Percentiles rank a stretch among this genome's conserved stretches.
phyloP scores from a whole-genome alignment of 805 yeast genomes.

The Pichia membranifaciens region DNA sequence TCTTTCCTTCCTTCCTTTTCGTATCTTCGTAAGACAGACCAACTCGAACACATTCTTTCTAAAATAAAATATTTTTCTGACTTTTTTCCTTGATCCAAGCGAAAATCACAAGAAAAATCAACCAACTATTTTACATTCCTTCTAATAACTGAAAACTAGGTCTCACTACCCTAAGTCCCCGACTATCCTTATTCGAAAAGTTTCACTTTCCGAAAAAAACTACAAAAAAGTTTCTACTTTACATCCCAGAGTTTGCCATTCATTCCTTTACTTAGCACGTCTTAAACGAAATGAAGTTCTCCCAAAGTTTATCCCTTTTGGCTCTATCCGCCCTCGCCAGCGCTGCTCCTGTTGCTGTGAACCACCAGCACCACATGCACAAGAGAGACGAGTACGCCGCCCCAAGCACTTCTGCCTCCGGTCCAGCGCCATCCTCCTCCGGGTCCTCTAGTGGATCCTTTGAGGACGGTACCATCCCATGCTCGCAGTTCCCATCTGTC shows the following conservation, averaged over 20 bases:
- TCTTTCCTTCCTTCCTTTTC: not conserved
- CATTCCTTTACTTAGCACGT: not conserved
- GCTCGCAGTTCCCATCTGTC: conserved; percentile 59
- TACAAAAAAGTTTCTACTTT: too few relatives aligned
- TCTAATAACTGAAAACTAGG: too few relatives aligned
- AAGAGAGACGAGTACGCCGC: conserved; percentile 38
- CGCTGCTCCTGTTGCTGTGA: conserved; percentile 27
- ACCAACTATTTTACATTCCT: conserved; percentile 1
- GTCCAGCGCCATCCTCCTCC: conserved; percentile 19
- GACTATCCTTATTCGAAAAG: not conserved
- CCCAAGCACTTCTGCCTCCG: not conserved
- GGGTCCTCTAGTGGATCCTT: conserved; percentile 36
- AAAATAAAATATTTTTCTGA: not conserved
- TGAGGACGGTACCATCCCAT: conserved; percentile 63
- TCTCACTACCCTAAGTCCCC: not conserved
- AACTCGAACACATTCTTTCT: conserved; percentile 8
- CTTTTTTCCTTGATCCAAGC: not conserved
- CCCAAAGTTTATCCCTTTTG: conserved; percentile 24
- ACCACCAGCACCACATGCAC: conserved; percentile 41
- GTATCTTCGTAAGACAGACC: not conserved
- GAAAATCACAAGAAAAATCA: not conserved
- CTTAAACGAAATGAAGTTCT: conserved; percentile 23
- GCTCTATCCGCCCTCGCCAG: conserved; percentile 29
- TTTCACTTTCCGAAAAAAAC: too few relatives aligned
- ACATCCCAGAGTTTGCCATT: not conserved